phyloP scores from a whole-genome alignment of 2,329 filamentous ascomycete species.

The Trichoderma cornu-damae region DNA sequence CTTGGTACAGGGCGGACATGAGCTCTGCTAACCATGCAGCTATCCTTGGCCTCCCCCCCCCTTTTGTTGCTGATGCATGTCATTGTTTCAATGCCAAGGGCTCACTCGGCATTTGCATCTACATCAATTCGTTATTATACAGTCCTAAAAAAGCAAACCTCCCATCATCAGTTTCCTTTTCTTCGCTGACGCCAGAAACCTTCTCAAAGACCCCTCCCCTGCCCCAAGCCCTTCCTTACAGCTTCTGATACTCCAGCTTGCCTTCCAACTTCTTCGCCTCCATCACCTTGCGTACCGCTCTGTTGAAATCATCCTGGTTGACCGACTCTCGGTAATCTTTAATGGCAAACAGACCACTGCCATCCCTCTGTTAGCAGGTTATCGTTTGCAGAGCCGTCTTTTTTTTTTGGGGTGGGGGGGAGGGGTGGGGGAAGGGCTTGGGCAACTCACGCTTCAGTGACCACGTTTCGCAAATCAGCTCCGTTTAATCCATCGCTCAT shows the following conservation, averaged over 20 bases:
- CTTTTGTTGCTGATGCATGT: neutral
- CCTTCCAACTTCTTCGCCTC: slow-evolving; percentile 98
- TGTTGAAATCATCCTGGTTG: slow-evolving; percentile 99
- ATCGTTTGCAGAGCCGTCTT: neutral
- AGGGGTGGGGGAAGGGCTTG: too few relatives aligned
- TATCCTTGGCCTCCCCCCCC: neutral
- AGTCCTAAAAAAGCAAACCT: slow-evolving; percentile 27
- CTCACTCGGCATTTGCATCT: slow-evolving; percentile 23
- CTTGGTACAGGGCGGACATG: slow-evolving; percentile 3
- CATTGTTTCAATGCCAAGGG: slow-evolving; percentile 27
- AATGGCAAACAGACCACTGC: slow-evolving; percentile 89
- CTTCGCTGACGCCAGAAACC: slow-evolving; percentile 7
- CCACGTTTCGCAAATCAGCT: slow-evolving; percentile 93
- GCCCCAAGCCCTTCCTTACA: slow-evolving; percentile 51
- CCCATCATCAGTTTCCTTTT: neutral
- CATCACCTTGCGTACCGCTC: slow-evolving; percentile 93
- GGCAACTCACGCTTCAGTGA: slow-evolving; percentile 86
- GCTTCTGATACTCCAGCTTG: slow-evolving; percentile 95
- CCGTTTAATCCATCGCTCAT: slow-evolving; percentile 99
- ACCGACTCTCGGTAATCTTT: slow-evolving; percentile 95
- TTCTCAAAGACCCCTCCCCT: neutral
- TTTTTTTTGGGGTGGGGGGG: too few relatives aligned
- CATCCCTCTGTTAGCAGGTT: slow-evolving; percentile 13
- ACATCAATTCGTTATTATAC: slow-evolving; percentile 27
- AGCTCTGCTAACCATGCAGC: neutral